These are phyloP conservation scores for Yamadazyma ubonensis DNA, from an alignment of 805 yeast genomes.

Conservation along the genomic window DNA sequence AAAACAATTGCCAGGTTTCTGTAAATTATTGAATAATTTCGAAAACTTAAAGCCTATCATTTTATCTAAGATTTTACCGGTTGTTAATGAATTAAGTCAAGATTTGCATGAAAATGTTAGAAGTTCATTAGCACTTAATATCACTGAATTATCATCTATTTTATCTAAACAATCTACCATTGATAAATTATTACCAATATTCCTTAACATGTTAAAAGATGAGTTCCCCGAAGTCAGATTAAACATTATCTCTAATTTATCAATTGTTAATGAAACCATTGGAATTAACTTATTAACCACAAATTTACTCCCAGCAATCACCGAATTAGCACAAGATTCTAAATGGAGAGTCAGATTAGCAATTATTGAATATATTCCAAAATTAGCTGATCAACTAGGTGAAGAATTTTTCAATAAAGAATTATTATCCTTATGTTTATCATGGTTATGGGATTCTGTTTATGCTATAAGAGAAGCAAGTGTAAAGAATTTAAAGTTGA, in stretches of 20 bases:
- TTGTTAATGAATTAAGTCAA: constrained; percentile 76
- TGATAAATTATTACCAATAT: constrained; percentile 79
- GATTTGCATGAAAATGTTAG: constrained; percentile 94
- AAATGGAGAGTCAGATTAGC: constrained; percentile 98
- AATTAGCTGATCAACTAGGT: constrained; percentile 91
- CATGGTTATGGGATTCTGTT: constrained; percentile 99
- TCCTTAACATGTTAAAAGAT: constrained; percentile 91
- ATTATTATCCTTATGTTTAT: constrained; percentile 83
- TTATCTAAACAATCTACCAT: constrained; percentile 83
- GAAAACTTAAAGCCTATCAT: constrained; percentile 46
- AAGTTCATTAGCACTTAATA: constrained; percentile 84
- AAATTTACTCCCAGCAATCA: constrained; percentile 89
- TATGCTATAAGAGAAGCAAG: constrained; percentile 97
- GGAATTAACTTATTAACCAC: constrained; percentile 88
- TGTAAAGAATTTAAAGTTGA: constrained; percentile 72
- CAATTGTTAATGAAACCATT: constrained; percentile 88
- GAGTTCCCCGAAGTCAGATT: constrained; percentile 95
- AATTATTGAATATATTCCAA: constrained; percentile 93
- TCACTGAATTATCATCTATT: constrained; percentile 82
- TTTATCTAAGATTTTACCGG: constrained; percentile 73
- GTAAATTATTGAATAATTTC: constrained; percentile 46
- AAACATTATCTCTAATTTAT: constrained; percentile 88
- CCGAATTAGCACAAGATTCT: constrained; percentile 92
- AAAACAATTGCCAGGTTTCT: constrained; percentile 80
- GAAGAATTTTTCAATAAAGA: constrained; percentile 91